A percentile compares a stretch with the other conserved stretches of the same genome.
Evolutionary conservation across 2,329 filamentous ascomycete species (phyloP).

Genomic region (Aspergillus tanneri): DNA sequence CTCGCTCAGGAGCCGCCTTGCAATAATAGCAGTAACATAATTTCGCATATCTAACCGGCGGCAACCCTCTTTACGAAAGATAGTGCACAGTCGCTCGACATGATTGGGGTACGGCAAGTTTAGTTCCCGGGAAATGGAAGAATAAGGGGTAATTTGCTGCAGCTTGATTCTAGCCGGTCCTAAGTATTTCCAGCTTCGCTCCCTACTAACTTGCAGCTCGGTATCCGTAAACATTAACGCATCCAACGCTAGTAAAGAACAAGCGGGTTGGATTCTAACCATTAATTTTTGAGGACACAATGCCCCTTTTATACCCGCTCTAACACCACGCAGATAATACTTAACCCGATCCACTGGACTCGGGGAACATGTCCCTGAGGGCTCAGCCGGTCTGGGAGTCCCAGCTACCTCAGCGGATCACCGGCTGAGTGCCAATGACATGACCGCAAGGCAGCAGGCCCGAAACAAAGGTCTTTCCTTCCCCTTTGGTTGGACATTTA

Average conservation of each 20-base stretch:
- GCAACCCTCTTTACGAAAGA: slow-evolving; percentile 26
- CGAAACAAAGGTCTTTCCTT: no score
- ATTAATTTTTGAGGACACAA: not conserved
- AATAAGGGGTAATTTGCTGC: slow-evolving; percentile 23
- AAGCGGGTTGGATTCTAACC: not conserved
- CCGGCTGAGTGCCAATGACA: no score
- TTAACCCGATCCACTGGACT: no score
- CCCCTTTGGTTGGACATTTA: no score
- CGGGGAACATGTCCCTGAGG: no score
- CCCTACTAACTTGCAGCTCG: slow-evolving; percentile 16
- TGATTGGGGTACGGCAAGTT: slow-evolving; percentile 26
- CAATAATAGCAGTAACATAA: slow-evolving; percentile 32
- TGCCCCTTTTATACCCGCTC: not conserved
- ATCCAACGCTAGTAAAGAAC: slow-evolving; percentile 4
- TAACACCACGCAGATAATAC: no score
- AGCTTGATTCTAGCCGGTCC: slow-evolving; percentile 26
- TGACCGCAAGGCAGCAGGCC: no score
- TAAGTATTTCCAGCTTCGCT: slow-evolving; percentile 26
- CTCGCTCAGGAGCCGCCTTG: no score
- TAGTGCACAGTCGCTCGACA: slow-evolving; percentile 19
- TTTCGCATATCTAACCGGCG: slow-evolving; percentile 27
- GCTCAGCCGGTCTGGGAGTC: no score
- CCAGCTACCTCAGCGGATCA: no score
- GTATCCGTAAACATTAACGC: slow-evolving; percentile 16
- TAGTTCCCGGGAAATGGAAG: slow-evolving; percentile 15